Base-by-base conservation (phyloP, 1,284 basidiomycete species). In the Fomitopsis pinicola region DNA sequence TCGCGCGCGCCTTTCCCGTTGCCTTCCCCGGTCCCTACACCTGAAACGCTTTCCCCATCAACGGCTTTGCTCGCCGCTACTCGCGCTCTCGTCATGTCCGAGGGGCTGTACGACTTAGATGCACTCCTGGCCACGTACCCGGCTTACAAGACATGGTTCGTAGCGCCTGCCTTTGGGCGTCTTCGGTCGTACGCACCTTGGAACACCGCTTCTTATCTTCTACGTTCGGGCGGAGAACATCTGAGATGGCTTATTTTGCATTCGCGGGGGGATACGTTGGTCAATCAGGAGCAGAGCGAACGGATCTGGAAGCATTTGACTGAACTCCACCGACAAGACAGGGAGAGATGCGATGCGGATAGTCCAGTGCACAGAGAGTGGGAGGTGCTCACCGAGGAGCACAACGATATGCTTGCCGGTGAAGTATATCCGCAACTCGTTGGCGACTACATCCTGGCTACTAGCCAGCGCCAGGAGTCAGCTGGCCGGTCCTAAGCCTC, bases 81-180 rank as follows among this genome's bases (percentile, higher is more conserved):
- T 14, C 77, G 78, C 56, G 87, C 78, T 8, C 74, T 91, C 58
- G 73, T 86, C 56, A 63, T 87, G 65, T 86, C 89, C 0, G 89
- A 89, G 71, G 91, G 91, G 35, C 86, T 92, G 66, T 92, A 88
- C 73, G 85, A 92, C 72, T 72, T 91, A 64, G 87, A 90, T 70
- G 67, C 77, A 5, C 79, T 92, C 44, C 75, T 90, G 45, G 64
- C 68, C 8, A 79, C 76, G 59, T 91, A 89, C 74, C 89, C 91
- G 1, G 40, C 59, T 33, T 92, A 92, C 71, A 80, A 77, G 54
- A 66, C 75, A 2, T 86, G 84, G 86, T 92, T 92, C 72, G 80
- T 93, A 63, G 79, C 80, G 50, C 69, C 77, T 36, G 76, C 85
- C 0, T 92, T 93, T 66, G 87, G 85, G 9, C 66, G 71, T 38